phyloP scores from a whole-genome alignment of 202 grass and related monocot genomes.

The Schoenoplectus triqueter region DNA sequence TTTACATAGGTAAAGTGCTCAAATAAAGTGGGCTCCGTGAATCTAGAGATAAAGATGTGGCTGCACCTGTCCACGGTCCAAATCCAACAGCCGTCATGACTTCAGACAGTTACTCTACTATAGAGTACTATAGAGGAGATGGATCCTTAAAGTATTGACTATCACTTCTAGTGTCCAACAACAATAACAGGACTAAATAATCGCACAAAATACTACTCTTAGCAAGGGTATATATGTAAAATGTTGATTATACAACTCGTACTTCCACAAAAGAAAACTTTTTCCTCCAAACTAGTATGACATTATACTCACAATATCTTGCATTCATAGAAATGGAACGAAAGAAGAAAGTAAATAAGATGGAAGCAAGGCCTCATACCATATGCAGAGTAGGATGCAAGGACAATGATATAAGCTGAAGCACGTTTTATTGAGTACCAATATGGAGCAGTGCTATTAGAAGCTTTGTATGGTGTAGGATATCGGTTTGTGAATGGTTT shows the following conservation, averaged over 20 bases:
- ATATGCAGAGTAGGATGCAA: constrained; percentile 81
- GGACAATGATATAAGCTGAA: constrained; percentile 72
- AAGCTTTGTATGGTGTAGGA: constrained; percentile 69
- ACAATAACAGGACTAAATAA: neutral
- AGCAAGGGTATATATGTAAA: neutral
- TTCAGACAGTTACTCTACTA: no score
- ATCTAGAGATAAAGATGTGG: no score
- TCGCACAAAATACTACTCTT: neutral
- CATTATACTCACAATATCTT: neutral
- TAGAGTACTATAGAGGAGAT: no score
- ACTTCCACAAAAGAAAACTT: neutral
- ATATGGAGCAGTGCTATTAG: constrained; percentile 66
- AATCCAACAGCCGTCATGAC: no score
- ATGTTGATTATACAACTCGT: neutral
- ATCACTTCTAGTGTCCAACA: neutral
- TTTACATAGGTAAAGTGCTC: no score
- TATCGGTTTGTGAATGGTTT: constrained; percentile 76
- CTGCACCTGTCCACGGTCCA: no score
- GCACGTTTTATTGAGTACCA: constrained; percentile 94
- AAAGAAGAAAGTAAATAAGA: neutral
- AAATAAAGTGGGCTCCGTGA: no score
- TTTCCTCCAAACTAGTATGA: neutral
- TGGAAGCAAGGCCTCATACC: constrained; percentile 49
- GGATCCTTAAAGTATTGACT: neutral
- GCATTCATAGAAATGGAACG: neutral